These are phyloP conservation scores for Coix lacrymajobi DNA, from an alignment of 176 grass and related monocot species.

Conservation along the genomic window DNA sequence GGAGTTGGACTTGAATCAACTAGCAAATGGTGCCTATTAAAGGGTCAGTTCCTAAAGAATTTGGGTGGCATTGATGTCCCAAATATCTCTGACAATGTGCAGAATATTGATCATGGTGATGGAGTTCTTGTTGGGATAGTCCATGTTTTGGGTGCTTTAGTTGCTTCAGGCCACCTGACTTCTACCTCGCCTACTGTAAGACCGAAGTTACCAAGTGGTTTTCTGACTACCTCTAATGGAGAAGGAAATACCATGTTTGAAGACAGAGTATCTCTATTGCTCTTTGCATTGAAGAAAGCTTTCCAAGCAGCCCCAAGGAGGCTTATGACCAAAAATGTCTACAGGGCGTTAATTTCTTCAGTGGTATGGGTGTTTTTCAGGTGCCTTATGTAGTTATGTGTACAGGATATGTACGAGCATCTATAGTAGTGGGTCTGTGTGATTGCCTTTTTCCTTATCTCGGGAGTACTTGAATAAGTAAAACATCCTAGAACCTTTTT, in stretches of 20 bases:
- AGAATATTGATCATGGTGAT: slow-evolving; percentile 84
- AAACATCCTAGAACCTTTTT: slow-evolving; percentile 15
- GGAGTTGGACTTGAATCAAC: slow-evolving; percentile 27
- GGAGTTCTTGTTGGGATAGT: slow-evolving; percentile 94
- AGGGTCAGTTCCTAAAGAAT: slow-evolving; percentile 74
- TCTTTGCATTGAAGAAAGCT: slow-evolving; percentile 96
- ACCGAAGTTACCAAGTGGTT: slow-evolving; percentile 39
- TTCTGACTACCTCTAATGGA: slow-evolving; percentile 50
- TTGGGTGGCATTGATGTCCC: slow-evolving; percentile 76
- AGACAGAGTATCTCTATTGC: slow-evolving; percentile 74
- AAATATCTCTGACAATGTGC: slow-evolving; percentile 77
- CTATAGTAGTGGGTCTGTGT: slow-evolving; percentile 4
- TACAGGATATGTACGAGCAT: slow-evolving; percentile 1
- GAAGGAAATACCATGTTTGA: slow-evolving; percentile 83
- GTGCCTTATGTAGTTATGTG: slow-evolving; percentile 27
- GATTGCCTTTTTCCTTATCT: not conserved
- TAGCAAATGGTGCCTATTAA: slow-evolving; percentile 53
- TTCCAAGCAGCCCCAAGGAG: slow-evolving; percentile 77
- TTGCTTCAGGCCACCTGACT: slow-evolving; percentile 81
- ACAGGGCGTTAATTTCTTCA: slow-evolving; percentile 82
- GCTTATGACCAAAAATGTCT: slow-evolving; percentile 91
- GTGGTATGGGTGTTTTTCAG: slow-evolving; percentile 58
- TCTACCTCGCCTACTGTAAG: slow-evolving; percentile 43
- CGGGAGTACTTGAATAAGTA: slow-evolving; percentile 23
- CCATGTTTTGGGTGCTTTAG: slow-evolving; percentile 82